Conservation (phyloP, 805 yeast genomes). For the Candida germanica region DNA sequence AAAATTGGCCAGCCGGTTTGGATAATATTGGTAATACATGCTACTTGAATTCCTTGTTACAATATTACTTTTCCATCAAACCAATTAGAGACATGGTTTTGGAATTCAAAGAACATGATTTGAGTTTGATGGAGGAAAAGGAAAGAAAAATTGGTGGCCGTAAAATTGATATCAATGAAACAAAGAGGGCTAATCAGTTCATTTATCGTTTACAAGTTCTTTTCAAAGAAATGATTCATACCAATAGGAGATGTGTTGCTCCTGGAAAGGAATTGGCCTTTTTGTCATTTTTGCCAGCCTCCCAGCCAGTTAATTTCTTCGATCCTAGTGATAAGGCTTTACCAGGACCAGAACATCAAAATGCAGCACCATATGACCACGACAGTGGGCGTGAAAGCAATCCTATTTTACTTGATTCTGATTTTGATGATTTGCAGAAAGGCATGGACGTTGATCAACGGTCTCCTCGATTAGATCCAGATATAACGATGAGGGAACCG, state of each 20-base stretch:
- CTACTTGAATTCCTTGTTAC: slow-evolving; percentile 84
- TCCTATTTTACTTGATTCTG: slow-evolving; percentile 15
- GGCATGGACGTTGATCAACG: neutral
- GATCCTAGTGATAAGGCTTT: neutral
- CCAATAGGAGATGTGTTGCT: slow-evolving; percentile 60
- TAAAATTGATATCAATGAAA: slow-evolving; percentile 71
- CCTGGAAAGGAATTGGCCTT: slow-evolving; percentile 86
- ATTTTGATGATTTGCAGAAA: neutral
- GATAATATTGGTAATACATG: slow-evolving; percentile 96
- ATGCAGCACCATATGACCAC: no score
- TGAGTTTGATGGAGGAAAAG: slow-evolving; percentile 7
- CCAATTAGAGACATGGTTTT: slow-evolving; percentile 72
- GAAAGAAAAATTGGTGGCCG: slow-evolving; percentile 80
- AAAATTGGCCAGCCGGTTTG: slow-evolving; percentile 85
- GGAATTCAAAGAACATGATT: slow-evolving; percentile 43
- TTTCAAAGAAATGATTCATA: slow-evolving; percentile 65
- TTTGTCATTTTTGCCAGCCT: slow-evolving; percentile 75
- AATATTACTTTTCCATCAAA: slow-evolving; percentile 81
- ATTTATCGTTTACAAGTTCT: slow-evolving; percentile 67
- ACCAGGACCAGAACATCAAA: no score
- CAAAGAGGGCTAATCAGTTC: slow-evolving; percentile 78
- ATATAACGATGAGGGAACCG: neutral
- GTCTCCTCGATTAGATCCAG: neutral
- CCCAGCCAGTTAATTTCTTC: slow-evolving; percentile 52
- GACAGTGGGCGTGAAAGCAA: slow-evolving; percentile 4